phyloP scores from a whole-genome alignment of 768 basidiomycete species.

The Dentipellis fragilis region DNA sequence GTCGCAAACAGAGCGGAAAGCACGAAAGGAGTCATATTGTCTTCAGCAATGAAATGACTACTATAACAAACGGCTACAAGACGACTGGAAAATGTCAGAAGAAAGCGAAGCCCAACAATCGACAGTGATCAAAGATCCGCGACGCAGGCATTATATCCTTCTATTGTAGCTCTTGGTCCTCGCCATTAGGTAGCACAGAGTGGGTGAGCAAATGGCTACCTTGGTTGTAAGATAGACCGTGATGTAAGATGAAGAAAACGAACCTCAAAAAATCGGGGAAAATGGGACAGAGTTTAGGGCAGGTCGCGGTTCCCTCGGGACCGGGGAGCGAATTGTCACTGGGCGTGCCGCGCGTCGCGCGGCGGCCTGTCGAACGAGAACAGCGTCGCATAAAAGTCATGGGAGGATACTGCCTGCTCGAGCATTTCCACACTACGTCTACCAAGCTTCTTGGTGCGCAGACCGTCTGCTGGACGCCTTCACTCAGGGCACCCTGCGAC shows the following conservation, averaged over 20 bases:
- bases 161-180: conserved; percentile 54
- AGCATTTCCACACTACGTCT: neutral
- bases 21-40: no score
- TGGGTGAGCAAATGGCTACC: conserved; percentile 34
- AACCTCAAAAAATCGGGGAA: conserved; percentile 2
- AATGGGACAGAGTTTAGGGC: conserved; percentile 18
- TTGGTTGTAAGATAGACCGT: conserved; percentile 61
- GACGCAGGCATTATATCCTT: conserved; percentile 62
- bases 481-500: neutral
- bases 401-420: neutral
- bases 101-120: conserved; percentile 37
- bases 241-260: conserved; percentile 36
- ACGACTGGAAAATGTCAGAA: conserved; percentile 24
- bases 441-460: no score
- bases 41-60: no score
- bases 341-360: no score
- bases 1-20: no score
- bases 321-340: no score
- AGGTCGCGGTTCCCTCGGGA: neutral
- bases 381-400: neutral
- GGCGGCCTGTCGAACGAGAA: no score
- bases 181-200: conserved; percentile 66
- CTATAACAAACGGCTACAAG: no score
- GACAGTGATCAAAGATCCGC: conserved; percentile 15
- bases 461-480: neutral